Conservation (phyloP, 139 green algal genomes). For the Chlamydomonas sp. region DNA sequence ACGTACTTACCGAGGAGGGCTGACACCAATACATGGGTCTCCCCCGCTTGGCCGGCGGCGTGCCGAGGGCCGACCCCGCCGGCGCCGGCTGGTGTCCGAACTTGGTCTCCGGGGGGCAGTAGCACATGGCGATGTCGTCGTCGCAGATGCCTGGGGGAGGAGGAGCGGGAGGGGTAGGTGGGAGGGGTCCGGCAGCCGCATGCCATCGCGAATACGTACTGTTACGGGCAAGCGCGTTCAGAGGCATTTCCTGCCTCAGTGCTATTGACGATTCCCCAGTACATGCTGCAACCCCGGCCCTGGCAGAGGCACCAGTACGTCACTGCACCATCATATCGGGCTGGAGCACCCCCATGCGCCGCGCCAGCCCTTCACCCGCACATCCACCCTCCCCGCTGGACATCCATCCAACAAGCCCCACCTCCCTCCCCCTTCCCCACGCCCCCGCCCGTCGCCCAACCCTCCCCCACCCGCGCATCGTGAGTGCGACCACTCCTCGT, state of each 20-base stretch:
- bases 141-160: slow-evolving; percentile 62
- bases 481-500: slow-evolving; percentile 46
- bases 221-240: too few relatives aligned
- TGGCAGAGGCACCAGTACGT: too few relatives aligned
- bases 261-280: too few relatives aligned
- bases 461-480: slow-evolving; percentile 38
- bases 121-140: slow-evolving; percentile 63
- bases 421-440: not conserved
- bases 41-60: slow-evolving; percentile 12
- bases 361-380: not conserved
- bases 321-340: too few relatives aligned
- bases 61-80: not conserved
- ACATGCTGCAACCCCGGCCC: too few relatives aligned
- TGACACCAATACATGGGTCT: slow-evolving; percentile 50
- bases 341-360: too few relatives aligned
- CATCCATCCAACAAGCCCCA: not conserved
- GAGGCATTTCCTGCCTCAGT: too few relatives aligned
- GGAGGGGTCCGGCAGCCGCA: too few relatives aligned
- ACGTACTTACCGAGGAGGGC: slow-evolving; percentile 1
- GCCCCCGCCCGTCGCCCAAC: not conserved
- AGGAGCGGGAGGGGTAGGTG: too few relatives aligned
- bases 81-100: slow-evolving; percentile 26
- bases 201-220: too few relatives aligned
- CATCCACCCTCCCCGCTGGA: not conserved
- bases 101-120: slow-evolving; percentile 60